These are phyloP conservation scores for Kregervanrija fluxuum DNA, from an alignment of 805 yeast species.

Conservation along the genomic window DNA sequence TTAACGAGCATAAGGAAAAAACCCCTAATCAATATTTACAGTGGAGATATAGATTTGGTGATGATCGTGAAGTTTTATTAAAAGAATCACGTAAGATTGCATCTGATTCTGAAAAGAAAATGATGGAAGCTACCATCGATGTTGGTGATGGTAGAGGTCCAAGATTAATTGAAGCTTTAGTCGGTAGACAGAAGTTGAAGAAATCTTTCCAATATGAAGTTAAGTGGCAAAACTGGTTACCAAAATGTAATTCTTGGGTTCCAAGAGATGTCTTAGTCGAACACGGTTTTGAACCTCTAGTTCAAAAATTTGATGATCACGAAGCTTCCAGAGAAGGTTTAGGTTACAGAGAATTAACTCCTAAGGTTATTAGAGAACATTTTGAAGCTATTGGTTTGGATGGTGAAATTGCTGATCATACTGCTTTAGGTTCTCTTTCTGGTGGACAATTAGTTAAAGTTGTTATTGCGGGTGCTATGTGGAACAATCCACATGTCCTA, in stretches of 20 bases:
- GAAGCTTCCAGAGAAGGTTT: constrained; percentile 99
- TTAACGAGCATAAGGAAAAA: constrained; percentile 93
- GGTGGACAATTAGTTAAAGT: constrained; percentile 99
- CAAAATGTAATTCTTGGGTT: constrained; percentile 91
- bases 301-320: constrained; percentile 96
- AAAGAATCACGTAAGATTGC: constrained; percentile 89
- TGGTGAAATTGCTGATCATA: constrained; percentile 97
- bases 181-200: constrained; percentile 95
- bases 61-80: constrained; percentile 91
- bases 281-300: constrained; percentile 83
- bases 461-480: constrained; percentile 98
- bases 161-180: constrained; percentile 86
- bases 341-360: constrained; percentile 91
- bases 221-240: constrained; percentile 89
- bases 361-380: constrained; percentile 90
- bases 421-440: constrained; percentile 91
- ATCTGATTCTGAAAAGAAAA: constrained; percentile 60
- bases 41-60: constrained; percentile 98
- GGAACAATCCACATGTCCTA: constrained; percentile 97
- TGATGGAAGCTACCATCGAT: constrained; percentile 73
- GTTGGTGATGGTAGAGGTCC: constrained; percentile 79
- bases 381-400: constrained; percentile 96
- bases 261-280: constrained; percentile 74
- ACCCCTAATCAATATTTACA: constrained; percentile 97
- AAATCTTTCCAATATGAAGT: constrained; percentile 95